Percentiles rank a stretch among this genome's conserved stretches.
Conservation (phyloP, 805 yeast species). For the Ogataea methanolica region DNA sequence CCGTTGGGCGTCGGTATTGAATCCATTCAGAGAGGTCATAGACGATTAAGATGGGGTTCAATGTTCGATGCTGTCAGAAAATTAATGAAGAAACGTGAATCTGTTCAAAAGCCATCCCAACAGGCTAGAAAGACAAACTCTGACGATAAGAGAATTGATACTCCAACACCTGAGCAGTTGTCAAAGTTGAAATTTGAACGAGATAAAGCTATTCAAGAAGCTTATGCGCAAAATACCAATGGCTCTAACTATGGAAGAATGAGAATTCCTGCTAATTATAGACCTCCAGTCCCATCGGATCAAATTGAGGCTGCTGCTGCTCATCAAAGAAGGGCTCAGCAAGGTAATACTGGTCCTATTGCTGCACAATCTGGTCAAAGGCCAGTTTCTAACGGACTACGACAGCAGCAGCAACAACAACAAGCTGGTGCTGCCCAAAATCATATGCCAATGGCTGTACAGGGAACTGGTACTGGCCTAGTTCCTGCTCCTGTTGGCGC, state of each 20-base stretch:
- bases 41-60: slow-evolving; percentile 90
- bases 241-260: slow-evolving; percentile 19
- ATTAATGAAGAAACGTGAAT: slow-evolving; percentile 84
- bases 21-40: slow-evolving; percentile 89
- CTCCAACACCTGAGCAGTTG: slow-evolving; percentile 81
- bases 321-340: not conserved
- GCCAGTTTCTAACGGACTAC: not conserved
- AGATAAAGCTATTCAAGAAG: slow-evolving; percentile 80
- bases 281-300: slow-evolving; percentile 3
- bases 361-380: not conserved
- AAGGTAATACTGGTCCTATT: too few relatives aligned
- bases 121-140: slow-evolving; percentile 27
- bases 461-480: not conserved
- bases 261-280: slow-evolving; percentile 16
- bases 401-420: not conserved
- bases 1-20: slow-evolving; percentile 94
- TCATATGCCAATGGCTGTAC: not conserved
- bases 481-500: too few relatives aligned
- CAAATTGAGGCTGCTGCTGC: slow-evolving; percentile 4
- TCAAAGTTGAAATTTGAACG: slow-evolving; percentile 79
- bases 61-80: slow-evolving; percentile 95
- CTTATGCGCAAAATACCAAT: slow-evolving; percentile 37
- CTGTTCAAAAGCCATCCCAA: slow-evolving; percentile 55
- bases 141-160: slow-evolving; percentile 35
- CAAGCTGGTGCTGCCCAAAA: not conserved